A percentile compares a stretch with the other conserved stretches of the same genome.
Conservation (phyloP, 2,329 filamentous ascomycete genomes). For the Beauveria sp. region DNA sequence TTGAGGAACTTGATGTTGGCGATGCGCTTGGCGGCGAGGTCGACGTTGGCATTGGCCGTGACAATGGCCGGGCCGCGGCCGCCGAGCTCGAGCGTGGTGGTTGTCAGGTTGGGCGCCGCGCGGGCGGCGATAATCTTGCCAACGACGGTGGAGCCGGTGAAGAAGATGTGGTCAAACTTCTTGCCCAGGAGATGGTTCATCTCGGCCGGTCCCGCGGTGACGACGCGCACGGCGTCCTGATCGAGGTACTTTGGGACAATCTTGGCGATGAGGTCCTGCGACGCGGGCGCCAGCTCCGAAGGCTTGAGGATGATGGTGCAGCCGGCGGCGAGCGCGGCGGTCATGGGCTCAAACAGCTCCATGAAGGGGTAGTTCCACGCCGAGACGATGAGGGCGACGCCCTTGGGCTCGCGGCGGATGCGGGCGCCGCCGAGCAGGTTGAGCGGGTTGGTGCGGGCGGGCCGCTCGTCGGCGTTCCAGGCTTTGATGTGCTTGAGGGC, state of each 20-base stretch:
- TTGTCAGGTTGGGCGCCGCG: conserved; percentile 38
- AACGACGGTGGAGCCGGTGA: conserved; percentile 32
- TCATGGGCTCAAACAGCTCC: conserved; percentile 29
- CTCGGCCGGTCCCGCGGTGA: conserved; percentile 29
- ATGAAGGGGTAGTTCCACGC: conserved; percentile 40
- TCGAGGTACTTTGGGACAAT: conserved; percentile 37
- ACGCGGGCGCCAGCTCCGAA: conserved; percentile 28
- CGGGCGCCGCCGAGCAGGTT: conserved; percentile 24
- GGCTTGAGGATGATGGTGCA: conserved; percentile 36
- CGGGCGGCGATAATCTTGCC: conserved; percentile 30
- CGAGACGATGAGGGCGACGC: conserved; percentile 35
- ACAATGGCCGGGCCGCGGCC: conserved; percentile 39
- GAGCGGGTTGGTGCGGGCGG: conserved; percentile 20
- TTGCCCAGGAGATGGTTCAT: conserved; percentile 29
- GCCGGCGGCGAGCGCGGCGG: conserved; percentile 37
- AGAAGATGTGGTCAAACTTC: conserved; percentile 38
- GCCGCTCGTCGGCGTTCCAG: conserved; percentile 30
- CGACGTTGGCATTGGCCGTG: conserved; percentile 30
- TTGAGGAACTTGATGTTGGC: conserved; percentile 35
- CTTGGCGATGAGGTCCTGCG: conserved; percentile 30
- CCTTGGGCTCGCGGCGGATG: conserved; percentile 35
- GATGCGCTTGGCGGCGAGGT: conserved; percentile 35
- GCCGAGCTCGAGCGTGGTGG: conserved; percentile 36
- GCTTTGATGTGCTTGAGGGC: conserved; percentile 30
- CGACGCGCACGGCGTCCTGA: conserved; percentile 25